Evolutionary conservation across 1,284 basidiomycete species (phyloP).

Genomic region (Fomitopsis palustris): DNA sequence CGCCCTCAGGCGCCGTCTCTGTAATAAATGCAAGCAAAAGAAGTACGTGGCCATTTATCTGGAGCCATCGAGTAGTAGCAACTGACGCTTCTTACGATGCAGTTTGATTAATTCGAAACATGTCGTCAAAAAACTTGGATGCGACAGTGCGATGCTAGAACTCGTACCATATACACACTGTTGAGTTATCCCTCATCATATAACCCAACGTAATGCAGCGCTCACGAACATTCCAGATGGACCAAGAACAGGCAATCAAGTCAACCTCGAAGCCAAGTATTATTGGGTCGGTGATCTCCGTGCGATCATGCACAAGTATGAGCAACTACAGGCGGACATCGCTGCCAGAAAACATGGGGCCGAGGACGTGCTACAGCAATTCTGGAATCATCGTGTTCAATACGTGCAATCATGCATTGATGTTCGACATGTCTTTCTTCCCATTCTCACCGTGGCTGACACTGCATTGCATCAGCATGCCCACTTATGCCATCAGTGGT

Average conservation of each 20-base stretch:
- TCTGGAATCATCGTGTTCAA: background rate
- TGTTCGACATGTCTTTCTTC: too few species aligned
- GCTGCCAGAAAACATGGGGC: background rate
- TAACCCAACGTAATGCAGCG: too few species aligned
- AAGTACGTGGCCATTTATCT: background rate
- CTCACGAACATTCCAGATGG: too few species aligned
- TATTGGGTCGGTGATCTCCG: constrained; percentile 1
- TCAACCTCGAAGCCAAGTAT: background rate
- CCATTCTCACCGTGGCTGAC: too few species aligned
- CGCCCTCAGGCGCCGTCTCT: background rate
- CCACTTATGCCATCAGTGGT: background rate
- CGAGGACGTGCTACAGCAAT: background rate
- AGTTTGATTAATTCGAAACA: background rate
- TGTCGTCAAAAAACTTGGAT: background rate
- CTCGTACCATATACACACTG: background rate
- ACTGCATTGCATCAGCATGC: background rate
- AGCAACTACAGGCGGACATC: background rate
- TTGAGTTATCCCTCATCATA: background rate
- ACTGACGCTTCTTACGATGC: background rate
- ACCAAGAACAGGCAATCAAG: too few species aligned
- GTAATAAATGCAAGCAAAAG: constrained; percentile 1
- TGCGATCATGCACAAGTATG: background rate
- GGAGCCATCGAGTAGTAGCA: background rate
- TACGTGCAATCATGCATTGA: too few species aligned
- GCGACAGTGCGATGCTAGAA: background rate